These are phyloP conservation scores for Fallopia convolvulus DNA, from an alignment of 148 eudicot genomes.

Conservation along the genomic window DNA sequence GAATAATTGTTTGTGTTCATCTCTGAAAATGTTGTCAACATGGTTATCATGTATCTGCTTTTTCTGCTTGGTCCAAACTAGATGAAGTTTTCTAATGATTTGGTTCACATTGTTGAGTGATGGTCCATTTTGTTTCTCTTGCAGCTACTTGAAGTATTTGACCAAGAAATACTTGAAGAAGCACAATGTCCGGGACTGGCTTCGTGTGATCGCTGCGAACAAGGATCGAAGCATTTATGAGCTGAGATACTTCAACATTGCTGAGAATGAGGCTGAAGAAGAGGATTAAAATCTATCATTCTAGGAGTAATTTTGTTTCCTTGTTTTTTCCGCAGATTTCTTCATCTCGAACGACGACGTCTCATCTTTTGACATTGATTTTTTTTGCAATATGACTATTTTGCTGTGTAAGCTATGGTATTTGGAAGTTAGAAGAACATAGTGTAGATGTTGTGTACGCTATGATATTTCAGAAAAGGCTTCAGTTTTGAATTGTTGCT, in stretches of 20 bases:
- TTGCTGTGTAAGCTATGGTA: no score
- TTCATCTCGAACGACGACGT: background rate
- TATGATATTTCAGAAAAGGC: no score
- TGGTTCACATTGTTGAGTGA: background rate
- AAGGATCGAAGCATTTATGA: slow-evolving; percentile 68
- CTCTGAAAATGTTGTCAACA: background rate
- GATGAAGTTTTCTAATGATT: no score
- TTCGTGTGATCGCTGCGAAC: slow-evolving; percentile 77
- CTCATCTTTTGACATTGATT: background rate
- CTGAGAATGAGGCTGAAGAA: slow-evolving; percentile 77
- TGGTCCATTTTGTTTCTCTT: background rate
- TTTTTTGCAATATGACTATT: no score
- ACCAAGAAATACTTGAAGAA: slow-evolving; percentile 82
- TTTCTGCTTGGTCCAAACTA: no score
- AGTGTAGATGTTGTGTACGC: no score
- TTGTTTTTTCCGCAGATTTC: background rate
- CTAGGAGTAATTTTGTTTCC: background rate
- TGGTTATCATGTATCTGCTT: no score
- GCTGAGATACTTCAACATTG: slow-evolving; percentile 81
- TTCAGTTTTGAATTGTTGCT: no score
- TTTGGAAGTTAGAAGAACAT: no score
- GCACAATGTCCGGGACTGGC: slow-evolving; percentile 81
- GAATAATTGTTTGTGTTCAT: no score
- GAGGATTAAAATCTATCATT: slow-evolving; percentile 22
- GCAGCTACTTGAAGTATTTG: slow-evolving; percentile 71